Evolutionary conservation across 306 rosid species (phyloP), one percentile per base, ranked within the genome.

Genomic region (Psophocarpus tetragonolobus): DNA sequence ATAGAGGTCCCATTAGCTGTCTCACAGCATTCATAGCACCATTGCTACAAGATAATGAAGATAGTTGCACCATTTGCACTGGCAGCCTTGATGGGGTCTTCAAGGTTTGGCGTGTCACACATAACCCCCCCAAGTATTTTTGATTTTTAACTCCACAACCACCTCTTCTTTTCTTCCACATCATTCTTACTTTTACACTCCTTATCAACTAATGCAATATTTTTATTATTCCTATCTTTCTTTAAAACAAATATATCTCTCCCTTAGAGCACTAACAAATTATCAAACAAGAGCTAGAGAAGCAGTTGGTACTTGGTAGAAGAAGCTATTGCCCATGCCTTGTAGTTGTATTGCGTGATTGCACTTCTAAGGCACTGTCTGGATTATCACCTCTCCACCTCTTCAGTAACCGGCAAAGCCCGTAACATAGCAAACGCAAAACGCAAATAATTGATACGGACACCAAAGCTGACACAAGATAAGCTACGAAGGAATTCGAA

Each of bases 81-180:
- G 97, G 97, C 3, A 92, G 98, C 68, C 90, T 95, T 42, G 98
- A 95, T 66, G 98, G 98, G 5, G 96, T 89, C 39, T 71, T 92
- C 62, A 95, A 95, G 80, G 85, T 89, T 73, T 95, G 98, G 97
- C 91, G 88, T 9, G 89, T 95, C 51, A 85, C 90, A 18, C 78
- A 77, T 50, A 86, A 72, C n/a, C n/a, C n/a, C n/a, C n/a, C 68
- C n/a, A 92, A 85, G 73, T 85, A 89, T 66, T 87, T n/a, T n/a
- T n/a, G n/a, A n/a, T n/a, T n/a, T n/a, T n/a, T n/a, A n/a, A n/a
- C n/a, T n/a, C n/a, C n/a, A n/a, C n/a, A n/a, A n/a, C n/a, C n/a
- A n/a, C n/a, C n/a, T n/a, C n/a, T n/a, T n/a, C n/a, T n/a, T n/a
- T n/a, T n/a, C n/a, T n/a, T n/a, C n/a, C n/a, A n/a, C n/a, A n/a